Base-by-base conservation (phyloP, 2,329 filamentous ascomycete genomes). In the Alternaria metachromatica region DNA sequence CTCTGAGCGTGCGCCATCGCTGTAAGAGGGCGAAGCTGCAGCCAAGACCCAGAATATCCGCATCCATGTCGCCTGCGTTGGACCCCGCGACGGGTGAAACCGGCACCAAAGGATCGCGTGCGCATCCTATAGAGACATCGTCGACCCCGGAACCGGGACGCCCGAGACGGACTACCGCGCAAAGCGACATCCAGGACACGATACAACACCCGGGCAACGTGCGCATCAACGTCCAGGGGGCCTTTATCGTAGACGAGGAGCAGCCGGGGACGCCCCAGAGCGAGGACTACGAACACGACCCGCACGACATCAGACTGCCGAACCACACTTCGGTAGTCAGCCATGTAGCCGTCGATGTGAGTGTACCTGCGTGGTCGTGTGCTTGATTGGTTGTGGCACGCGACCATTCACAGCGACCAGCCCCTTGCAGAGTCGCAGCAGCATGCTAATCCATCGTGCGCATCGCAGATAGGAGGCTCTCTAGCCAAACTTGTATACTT, bases 401-500 rank as follows among this genome's bases (percentile, higher is more conserved):
- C 65, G 66, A 68, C 65, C 60, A 45, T 11, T 10, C 23, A 20
- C 60, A 26, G 33, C 50, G 30, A 56, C 5, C 25, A 53, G 18
- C 30, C 43, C 43, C 51, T 28, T 23, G 7, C 20, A 30, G 20
- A 28, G 21, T 33, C 6, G 37, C 23, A 55, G 25, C 43, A 43
- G 30, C 26, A 58, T 65, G 65, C 71, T 76, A 67, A 77, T 55
- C 10, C 20, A 11, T 43, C 50, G 46, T 63, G 72, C 55, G 48
- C 44, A 46, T 43, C 45, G 30, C 78, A 97, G 92, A 98, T 99
- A 80, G 96, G 96, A 69, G 96, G 96, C 70, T 97, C 94, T 15
- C 86, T 99, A 33, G 94, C 94, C 69, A 99, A 99, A 83, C 88
- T 99, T 49, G 96, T 99, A 64, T 99, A 97, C 84, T 98, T 98